These are phyloP conservation scores for Microbotryomycetes sp. DNA, from an alignment of 1,284 basidiomycete species.

Conservation along the genomic window DNA sequence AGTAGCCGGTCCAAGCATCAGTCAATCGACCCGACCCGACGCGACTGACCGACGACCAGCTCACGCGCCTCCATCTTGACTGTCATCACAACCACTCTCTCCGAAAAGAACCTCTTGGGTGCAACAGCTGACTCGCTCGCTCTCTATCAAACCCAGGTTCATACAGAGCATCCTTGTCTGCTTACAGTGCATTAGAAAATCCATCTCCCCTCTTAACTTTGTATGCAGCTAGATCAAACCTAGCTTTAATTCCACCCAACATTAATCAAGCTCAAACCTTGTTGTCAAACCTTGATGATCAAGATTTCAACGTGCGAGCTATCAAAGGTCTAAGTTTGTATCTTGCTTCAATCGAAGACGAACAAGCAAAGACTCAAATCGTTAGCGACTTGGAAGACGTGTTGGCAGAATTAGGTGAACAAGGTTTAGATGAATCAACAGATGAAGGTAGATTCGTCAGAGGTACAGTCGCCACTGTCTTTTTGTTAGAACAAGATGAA, in stretches of 20 bases:
- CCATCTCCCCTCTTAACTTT: conserved; percentile 42
- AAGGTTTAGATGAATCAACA: conserved; percentile 57
- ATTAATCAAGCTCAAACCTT: conserved; percentile 55
- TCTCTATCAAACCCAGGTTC: conserved; percentile 24
- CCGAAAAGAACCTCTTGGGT: too few relatives aligned
- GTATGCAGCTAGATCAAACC: conserved; percentile 75
- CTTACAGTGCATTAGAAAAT: conserved; percentile 15
- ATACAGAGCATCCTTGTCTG: conserved; percentile 33
- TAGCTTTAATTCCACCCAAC: conserved; percentile 63
- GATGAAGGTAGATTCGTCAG: conserved; percentile 62
- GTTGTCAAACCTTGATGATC: conserved; percentile 30
- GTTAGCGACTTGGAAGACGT: conserved; percentile 78
- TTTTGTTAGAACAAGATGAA: conserved; percentile 66
- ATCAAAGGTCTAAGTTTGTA: conserved; percentile 64
- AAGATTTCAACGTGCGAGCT: conserved; percentile 51
- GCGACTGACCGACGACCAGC: too few relatives aligned
- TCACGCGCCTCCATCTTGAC: too few relatives aligned
- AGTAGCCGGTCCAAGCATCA: too few relatives aligned
- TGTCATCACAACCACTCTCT: too few relatives aligned
- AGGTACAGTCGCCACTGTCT: conserved; percentile 74
- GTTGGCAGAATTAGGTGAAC: conserved; percentile 67
- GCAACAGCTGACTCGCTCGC: not conserved
- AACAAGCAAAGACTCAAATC: conserved; percentile 52
- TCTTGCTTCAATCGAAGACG: conserved; percentile 44
- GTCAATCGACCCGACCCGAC: too few relatives aligned